A percentile compares a stretch with the other conserved stretches of the same genome.
These are phyloP conservation scores for Rhazya stricta DNA, from an alignment of 257 asterid genomes.

Conservation along the genomic window DNA sequence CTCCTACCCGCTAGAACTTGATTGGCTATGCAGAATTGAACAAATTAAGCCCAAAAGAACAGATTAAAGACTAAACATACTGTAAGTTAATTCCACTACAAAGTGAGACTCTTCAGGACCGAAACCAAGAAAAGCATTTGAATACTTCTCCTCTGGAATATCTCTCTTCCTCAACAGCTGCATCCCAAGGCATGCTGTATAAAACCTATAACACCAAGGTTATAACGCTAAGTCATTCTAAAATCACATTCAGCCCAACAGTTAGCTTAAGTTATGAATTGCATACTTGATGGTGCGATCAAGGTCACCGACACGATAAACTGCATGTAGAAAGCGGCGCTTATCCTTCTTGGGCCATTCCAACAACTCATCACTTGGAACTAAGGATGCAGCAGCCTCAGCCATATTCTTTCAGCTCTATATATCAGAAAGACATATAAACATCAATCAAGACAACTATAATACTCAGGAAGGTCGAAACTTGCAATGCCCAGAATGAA, in stretches of 20 bases:
- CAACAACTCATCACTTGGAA: slow-evolving; percentile 59
- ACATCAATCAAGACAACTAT: background rate
- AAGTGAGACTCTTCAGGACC: slow-evolving; percentile 93
- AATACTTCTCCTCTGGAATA: slow-evolving; percentile 82
- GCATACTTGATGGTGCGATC: slow-evolving; percentile 88
- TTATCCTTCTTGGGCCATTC: slow-evolving; percentile 94
- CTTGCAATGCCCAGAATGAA: background rate
- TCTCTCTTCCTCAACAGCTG: slow-evolving; percentile 87
- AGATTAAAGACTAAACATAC: slow-evolving; percentile 41
- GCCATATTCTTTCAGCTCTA: slow-evolving; percentile 46
- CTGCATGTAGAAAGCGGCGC: slow-evolving; percentile 79
- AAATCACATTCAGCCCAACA: background rate
- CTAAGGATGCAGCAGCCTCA: slow-evolving; percentile 45
- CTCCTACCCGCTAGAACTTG: background rate
- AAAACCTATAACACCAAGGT: slow-evolving; percentile 50
- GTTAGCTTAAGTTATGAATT: background rate
- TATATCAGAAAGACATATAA: background rate
- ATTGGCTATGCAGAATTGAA: background rate
- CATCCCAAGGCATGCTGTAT: slow-evolving; percentile 94
- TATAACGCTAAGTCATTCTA: background rate
- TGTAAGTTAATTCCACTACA: slow-evolving; percentile 86
- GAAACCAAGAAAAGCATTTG: slow-evolving; percentile 98
- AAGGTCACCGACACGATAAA: slow-evolving; percentile 95
- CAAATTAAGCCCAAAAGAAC: background rate
- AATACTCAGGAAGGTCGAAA: background rate